Evolutionary conservation across 495 filamentous ascomycete species (phyloP), one percentile per base, ranked within the genome.

Genomic region (Diplogelasinospora grovesii): DNA sequence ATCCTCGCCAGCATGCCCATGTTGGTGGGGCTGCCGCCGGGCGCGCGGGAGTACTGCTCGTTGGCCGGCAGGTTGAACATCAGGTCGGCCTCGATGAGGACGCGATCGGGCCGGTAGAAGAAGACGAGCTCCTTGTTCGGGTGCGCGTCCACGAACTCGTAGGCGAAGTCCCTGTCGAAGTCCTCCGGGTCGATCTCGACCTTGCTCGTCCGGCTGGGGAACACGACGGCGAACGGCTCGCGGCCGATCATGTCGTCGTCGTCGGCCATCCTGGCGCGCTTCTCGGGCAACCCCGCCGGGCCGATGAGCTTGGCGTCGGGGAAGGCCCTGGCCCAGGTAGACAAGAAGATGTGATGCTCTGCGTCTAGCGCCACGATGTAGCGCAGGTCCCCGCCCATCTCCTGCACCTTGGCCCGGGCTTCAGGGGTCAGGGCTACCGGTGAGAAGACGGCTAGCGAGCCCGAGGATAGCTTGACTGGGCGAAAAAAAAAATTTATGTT

Each of bases 291-390:
- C 0, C 89, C 89, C 52, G 93, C 85, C 4, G 86, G 85, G 0
- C 81, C 89, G 49, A 97, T 73, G 27, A 98, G 72, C 41, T 79
- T 75, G 6, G 92, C 89, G 15, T 72, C 48, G 0, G 89, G 89
- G 59, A 73, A 98, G 4, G 76, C 86, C 13, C 73, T 62, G 43
- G 83, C 77, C 93, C 92, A 98, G 9, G 83, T 64, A 1, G 82
- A 79, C 13, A 97, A 55, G 66, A 86, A 88, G 56, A 97, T 84
- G 71, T 98, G 90, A 63, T 97, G 92, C 63, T 95, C 83, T 14
- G 89, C 75, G 56, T 97, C 92, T 14, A 80, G 73, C 4, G 90
- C 89, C 8, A 89, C 73, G 44, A 97, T 78, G 70, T 97, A 96
- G 33, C 70, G 73, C 32, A 98, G 79, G 18, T 79, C 69, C 28